These are phyloP conservation scores for Sugiyamaella novakii DNA, from an alignment of 1,139 yeast species.

Conservation along the genomic window DNA sequence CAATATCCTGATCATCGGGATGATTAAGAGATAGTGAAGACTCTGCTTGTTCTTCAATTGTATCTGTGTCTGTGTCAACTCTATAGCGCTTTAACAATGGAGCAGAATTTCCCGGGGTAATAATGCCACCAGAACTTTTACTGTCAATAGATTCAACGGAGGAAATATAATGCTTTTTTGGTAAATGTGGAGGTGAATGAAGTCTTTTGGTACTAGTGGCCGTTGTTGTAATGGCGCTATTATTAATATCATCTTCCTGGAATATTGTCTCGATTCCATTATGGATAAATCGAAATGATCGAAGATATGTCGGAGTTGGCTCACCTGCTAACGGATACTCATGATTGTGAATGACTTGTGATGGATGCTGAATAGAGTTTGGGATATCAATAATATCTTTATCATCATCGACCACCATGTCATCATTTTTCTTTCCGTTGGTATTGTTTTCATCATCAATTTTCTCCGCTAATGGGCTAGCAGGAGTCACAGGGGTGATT, in stretches of 20 bases:
- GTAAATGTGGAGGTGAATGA: neutral
- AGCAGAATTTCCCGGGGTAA: slow-evolving; percentile 4
- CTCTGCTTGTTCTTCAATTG: neutral
- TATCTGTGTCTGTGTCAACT: too few relatives aligned
- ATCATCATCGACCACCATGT: neutral
- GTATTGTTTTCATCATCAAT: neutral
- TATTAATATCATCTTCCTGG: slow-evolving; percentile 8
- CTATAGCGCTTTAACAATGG: slow-evolving; percentile 13
- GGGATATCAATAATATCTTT: neutral
- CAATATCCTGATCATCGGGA: slow-evolving; percentile 15
- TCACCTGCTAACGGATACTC: slow-evolving; percentile 14
- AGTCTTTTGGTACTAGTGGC: neutral
- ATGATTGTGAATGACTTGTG: neutral
- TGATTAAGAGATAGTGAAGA: neutral
- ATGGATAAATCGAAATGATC: slow-evolving; percentile 10
- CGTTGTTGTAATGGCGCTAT: too few relatives aligned
- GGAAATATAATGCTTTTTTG: slow-evolving; percentile 16
- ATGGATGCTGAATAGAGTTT: neutral
- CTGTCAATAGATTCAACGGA: neutral
- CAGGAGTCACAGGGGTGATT: slow-evolving; percentile 10
- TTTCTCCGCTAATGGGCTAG: slow-evolving; percentile 5
- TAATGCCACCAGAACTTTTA: slow-evolving; percentile 4
- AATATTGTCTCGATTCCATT: slow-evolving; percentile 12
- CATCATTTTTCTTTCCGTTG: neutral
- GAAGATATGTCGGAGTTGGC: slow-evolving; percentile 15